Percentiles rank a stretch among this genome's conserved stretches.
Evolutionary conservation across 495 filamentous ascomycete species (phyloP).

Genomic region (Neurospora sublineolata): DNA sequence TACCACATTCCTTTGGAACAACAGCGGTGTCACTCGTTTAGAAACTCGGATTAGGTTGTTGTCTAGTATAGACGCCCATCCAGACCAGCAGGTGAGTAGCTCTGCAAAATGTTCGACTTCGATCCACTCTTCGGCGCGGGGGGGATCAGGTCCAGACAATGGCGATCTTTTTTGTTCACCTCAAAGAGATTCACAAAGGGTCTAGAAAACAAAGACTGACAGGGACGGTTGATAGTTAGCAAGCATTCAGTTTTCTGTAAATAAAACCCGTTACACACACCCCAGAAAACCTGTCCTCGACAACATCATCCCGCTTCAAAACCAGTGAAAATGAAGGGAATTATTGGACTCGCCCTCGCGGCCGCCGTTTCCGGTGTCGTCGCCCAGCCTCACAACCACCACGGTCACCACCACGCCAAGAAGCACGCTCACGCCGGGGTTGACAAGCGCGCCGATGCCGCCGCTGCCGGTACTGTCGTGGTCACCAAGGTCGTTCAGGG

Average conservation of each 20-base stretch:
- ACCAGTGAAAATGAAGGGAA: conserved; percentile 36
- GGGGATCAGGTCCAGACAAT: background rate
- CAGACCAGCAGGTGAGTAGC: conserved; percentile 6
- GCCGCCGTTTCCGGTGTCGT: conserved; percentile 31
- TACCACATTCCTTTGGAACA: conserved; percentile 50
- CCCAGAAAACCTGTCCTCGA: background rate
- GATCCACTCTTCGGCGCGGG: background rate
- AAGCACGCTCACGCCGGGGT: conserved; percentile 21
- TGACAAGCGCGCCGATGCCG: conserved; percentile 33
- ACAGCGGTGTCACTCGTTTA: conserved; percentile 3
- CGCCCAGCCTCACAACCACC: conserved; percentile 39
- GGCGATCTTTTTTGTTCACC: background rate
- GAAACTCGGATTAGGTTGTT: conserved; percentile 1
- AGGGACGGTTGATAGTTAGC: background rate
- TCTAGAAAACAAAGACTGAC: background rate
- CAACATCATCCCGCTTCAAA: conserved; percentile 3
- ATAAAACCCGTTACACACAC: background rate
- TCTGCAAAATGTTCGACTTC: background rate
- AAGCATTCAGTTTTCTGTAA: background rate
- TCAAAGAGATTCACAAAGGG: background rate
- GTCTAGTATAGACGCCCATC: conserved; percentile 7
- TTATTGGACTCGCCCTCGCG: conserved; percentile 35
- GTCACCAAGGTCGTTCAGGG: conserved; percentile 26
- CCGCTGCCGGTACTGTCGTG: conserved; percentile 24
- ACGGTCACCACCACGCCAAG: conserved; percentile 26